Evolutionary conservation across 495 filamentous ascomycete species (phyloP), one percentile per base, ranked within the genome.

Genomic region (Aspergillus haitiensis): DNA sequence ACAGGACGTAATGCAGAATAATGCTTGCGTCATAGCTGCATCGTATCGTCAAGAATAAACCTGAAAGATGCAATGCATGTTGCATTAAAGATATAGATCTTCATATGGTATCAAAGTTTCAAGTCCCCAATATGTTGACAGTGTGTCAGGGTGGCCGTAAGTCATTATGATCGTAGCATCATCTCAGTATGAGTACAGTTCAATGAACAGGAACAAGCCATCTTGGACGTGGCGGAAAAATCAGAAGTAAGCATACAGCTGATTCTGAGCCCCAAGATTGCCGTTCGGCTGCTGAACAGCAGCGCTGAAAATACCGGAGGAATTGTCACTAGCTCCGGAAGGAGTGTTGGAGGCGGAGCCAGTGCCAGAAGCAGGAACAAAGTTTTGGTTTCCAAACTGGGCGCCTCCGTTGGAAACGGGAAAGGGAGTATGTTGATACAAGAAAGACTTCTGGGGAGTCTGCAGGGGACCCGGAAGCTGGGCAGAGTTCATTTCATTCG

Each of bases 81-180:
- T 67, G 65, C 65, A 68, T 64, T 56, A 68, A 57, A 64, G 57
- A 58, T 57, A 62, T 49, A 65, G 61, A 59, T 64, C 62, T 69
- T 67, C 70, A 62, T 56, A 67, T 71, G 66, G 66, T 69, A 75
- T 65, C 64, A 62, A 60, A 64, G 66, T 65, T 27, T 70, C 51
- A 35, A 54, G 54, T 57, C 57, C 71, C 62, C 59, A 66, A 60
- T 63, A 66, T 61, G 64, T 62, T 75, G 72, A 70, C 72, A 68
- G 61, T 59, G 52, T 70, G 64, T 70, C 65, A 65, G 58, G 59
- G 48, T 64, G 69, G 70, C 70, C 75, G 74, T 78, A 72, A 77
- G 60, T 80, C 75, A 71, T 78, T 63, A 73, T 67, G 59, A 71
- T 79, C 77, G 70, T 79, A 59, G 67, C 71, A 71, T 79, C 77